Conservation (phyloP, 148 eudicot species). For the Diospyros lotus region DNA sequence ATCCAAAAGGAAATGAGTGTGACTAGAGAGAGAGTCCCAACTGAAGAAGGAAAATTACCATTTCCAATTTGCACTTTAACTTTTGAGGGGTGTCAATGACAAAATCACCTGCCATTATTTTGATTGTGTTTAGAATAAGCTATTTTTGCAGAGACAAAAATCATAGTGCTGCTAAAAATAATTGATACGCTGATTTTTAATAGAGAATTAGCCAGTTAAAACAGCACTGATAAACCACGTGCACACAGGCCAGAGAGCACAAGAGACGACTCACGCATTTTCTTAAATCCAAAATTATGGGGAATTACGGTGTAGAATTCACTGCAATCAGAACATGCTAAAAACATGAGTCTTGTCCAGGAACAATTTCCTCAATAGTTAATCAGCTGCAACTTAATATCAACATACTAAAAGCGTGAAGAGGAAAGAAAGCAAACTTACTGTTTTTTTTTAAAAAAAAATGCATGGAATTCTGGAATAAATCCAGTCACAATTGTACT, state of each 20-base stretch:
- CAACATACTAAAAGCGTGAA: neutral
- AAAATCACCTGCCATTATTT: slow-evolving; percentile 73
- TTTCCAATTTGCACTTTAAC: slow-evolving; percentile 79
- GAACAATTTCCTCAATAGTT: slow-evolving; percentile 8
- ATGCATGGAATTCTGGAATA: neutral
- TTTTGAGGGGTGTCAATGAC: slow-evolving; percentile 95
- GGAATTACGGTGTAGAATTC: slow-evolving; percentile 92
- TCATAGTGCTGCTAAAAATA: neutral
- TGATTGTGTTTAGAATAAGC: neutral
- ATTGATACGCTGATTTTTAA: neutral
- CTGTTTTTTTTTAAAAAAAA: neutral
- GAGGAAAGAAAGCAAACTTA: neutral
- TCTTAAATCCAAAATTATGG: slow-evolving; percentile 93
- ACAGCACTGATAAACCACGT: slow-evolving; percentile 1
- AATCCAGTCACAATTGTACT: slow-evolving; percentile 7
- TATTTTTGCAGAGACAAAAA: neutral
- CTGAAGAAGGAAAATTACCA: slow-evolving; percentile 45
- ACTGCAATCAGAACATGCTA: slow-evolving; percentile 38
- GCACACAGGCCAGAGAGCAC: slow-evolving; percentile 1
- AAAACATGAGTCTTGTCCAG: neutral
- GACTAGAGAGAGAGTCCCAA: neutral
- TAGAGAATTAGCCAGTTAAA: neutral
- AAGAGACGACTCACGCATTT: slow-evolving; percentile 72
- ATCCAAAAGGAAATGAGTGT: neutral
- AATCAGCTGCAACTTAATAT: neutral